Evolutionary conservation across 129 eudicot species (phyloP), one percentile per base, ranked within the genome.

Genomic region (Flaveria linearis): DNA sequence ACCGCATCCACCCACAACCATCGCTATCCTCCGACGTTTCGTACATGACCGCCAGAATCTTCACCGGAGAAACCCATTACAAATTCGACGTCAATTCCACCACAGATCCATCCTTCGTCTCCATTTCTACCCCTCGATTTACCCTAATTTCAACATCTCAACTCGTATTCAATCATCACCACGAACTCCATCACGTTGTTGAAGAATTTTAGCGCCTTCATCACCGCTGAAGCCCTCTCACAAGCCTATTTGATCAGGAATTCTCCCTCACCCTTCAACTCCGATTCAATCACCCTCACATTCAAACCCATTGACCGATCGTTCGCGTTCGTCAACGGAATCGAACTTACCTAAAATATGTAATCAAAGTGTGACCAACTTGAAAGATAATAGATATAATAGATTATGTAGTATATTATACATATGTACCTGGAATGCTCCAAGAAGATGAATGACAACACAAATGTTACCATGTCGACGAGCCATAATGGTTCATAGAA

Each of bases 261-360:
- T 91, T 82, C 14, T 73, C 81, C 1, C 66, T 88, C 90, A 1
- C 85, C 97, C 2, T 26, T 45, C 1, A 33, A 64, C 9, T 43
- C 73, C 4, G 81, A 86, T 46, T 69, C 71, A 0, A 64, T 92
- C 33, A 82, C 72, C 1, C 15, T 92, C 4, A 85, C 85, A 0
- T 80, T 92, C 73, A 87, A 76, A 80, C 93, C 97, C 4, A 71
- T 84, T 1, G 80, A 53, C 0, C 78, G 85, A 39, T 82, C 89
- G 0, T 89, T 92, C 36, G 96, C 93, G 0, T 92, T 89, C 7
- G 81, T 92, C 50, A 92, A 92, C 42, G 97, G 97, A 1, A 89
- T 92, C 1, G 93, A 92, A 73, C 66, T 12, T 12, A 88, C 91
- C 97, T 91, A 79, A 28, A 5, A 41, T 30, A 14, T 55, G 20